Base-by-base conservation (phyloP, 2,329 filamentous ascomycete species). In the Fusarium sp. region DNA sequence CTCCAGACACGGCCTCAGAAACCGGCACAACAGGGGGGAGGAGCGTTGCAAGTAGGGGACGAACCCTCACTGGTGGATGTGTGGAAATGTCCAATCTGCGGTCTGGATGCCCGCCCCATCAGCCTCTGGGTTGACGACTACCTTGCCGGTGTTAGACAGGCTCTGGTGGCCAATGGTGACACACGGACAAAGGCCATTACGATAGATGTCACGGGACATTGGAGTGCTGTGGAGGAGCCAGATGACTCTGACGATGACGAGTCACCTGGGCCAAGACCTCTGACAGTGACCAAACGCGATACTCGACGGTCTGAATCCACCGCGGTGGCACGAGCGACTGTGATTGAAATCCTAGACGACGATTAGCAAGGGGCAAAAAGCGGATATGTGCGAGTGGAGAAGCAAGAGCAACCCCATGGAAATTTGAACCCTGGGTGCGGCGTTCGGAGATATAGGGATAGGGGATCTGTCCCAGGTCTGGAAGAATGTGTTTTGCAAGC, bases 41-140 rank as follows among this genome's bases (percentile, higher is more conserved):
- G 55, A 4, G 13, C 51, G 13, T 18, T 36, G 1, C 36, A 69
- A 34, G 34, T 62, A 23, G 72, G 68, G 7, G 62, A 50, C 9
- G 84, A 89, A 70, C 87, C 86, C 8, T 84, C 83, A 1, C 80
- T 85, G 59, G 82, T 87, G 0, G 92, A 96, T 74, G 87, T 87
- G 57, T 97, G 94, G 93, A 90, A 87, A 68, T 99, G 96, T 73
- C 96, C 96, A 0, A 88, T 97, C 29, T 98, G 95, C 78, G 83
- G 84, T 25, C 82, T 81, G 31, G 94, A 97, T 77, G 93, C 91
- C 10, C 86, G 94, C 13, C 96, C 95, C 0, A 82, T 84, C 23
- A 86, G 82, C 65, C 84, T 98, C 1, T 78, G 88, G 2, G 82
- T 95, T 6, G 94, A 98, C 74, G 86, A 86, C 2, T 97, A 93